Evolutionary conservation across 1,284 basidiomycete species (phyloP), one percentile per base, ranked within the genome.

Genomic region (Pseudozyma pruni): DNA sequence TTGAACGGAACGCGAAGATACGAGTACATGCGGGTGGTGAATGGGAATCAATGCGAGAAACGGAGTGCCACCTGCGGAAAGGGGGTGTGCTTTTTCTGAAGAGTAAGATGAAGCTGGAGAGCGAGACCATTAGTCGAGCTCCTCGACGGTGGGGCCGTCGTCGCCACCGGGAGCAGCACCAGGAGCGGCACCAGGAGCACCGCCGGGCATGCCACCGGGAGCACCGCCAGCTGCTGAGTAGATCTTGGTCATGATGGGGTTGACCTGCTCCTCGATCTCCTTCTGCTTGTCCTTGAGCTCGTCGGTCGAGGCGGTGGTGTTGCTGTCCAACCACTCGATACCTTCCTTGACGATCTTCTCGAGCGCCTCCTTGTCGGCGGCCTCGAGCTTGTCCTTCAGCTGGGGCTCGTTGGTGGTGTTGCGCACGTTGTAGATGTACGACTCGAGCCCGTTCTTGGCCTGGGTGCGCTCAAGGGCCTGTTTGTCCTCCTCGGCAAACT

Each of bases 251-350:
- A 95, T 95, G 85, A 95, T 94, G 46, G 94, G 94, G 87, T 90
- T 94, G 76, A 93, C 91, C 73, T 94, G 83, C 11, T 83, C 86
- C 86, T 98, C 95, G 59, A 98, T 87, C 85, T 97, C 94, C 88
- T 97, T 96, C 85, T 97, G 94, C 86, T 90, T 91, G 83, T 88
- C 88, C 84, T 93, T 91, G 86, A 97, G 95, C 87, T 99, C 96
- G 82, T 95, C 93, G 86, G 93, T 96, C 72, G 90, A 90, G 11
- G 89, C 96, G 84, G 97, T 93, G 81, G 92, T 90, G 43, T 91
- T 91, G 64, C 76, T 85, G 83, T 97, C 95, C 76, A 98, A 90
- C 92, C 92, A 94, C 62, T 86, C 84, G 85, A 97, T 93, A 63
- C 91, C 85, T 68, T 94, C 92, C 81, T 91, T 89, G 84, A 97